Evolutionary conservation across 2,329 filamentous ascomycete species (phyloP), one percentile per base, ranked within the genome.

Genomic region (Trichoderma citrinoviride): DNA sequence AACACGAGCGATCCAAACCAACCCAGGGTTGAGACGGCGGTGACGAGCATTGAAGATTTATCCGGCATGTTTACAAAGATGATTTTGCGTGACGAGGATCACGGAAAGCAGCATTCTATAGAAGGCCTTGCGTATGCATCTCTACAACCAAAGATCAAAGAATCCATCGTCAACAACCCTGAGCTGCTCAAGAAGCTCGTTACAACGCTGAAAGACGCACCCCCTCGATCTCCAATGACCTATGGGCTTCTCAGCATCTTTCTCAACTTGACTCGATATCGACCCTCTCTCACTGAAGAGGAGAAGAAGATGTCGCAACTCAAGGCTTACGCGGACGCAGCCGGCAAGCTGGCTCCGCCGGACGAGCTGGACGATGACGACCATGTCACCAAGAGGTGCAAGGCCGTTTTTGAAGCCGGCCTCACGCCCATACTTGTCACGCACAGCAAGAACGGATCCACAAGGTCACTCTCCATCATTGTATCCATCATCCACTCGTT

Each of bases 51-150:
- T 66, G 87, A 90, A 69, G 86, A 88, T n/a, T 78, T 90, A 10
- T 84, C 86, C 43, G 80, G 79, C 67, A 83, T 86, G 73, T 89
- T 90, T 69, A 86, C 83, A 56, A 86, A 85, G 60, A 88, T 93
- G 79, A 81, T 93, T 52, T 73, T 89, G 29, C 81, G 81, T 33
- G 81, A 85, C 50, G 82, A 86, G 50, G 82, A 86, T 40, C 79
- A 81, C 61, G 82, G 81, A 67, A 83, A 85, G 67, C 85, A 90
- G 71, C 87, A 90, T 73, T 89, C 91, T 1, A 87, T 98, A 62
- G 95, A 99, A 78, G 95, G 94, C 6, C 81, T 99, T 66, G 95
- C 94, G 15, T 98, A 97, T 75, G 89, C 93, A 5, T 96, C 94
- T 10, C 83, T 98, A 43, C 92, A 92, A 71, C 87, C 94, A 6